Percentiles rank a stretch among this genome's conserved stretches.
Conservation (phyloP, 352 stramenopile species). For the Pythium myriotylum region DNA sequence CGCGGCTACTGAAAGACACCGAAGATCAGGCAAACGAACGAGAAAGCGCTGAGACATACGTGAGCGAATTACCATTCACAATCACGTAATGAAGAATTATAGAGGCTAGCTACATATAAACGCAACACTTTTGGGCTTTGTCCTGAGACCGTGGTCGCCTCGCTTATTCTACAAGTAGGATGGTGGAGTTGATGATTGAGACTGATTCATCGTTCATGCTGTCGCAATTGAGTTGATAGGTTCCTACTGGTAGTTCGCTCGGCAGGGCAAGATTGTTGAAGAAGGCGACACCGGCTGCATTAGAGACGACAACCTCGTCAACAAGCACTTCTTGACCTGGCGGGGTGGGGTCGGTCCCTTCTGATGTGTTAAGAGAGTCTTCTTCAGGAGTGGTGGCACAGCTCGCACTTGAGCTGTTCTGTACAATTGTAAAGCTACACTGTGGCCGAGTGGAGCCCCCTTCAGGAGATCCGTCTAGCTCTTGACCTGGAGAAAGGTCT, state of each 20-base stretch:
- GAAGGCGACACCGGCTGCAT: slow-evolving; percentile 24
- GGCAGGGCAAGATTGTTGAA: slow-evolving; percentile 41
- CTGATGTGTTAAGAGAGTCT: too few species aligned
- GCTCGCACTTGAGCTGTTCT: background rate
- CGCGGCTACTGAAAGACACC: slow-evolving; percentile 28
- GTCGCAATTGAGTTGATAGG: slow-evolving; percentile 51
- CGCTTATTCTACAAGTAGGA: slow-evolving; percentile 16
- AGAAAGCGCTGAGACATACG: slow-evolving; percentile 35
- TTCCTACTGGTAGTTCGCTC: slow-evolving; percentile 28
- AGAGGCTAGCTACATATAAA: too few species aligned
- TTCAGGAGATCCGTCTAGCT: background rate
- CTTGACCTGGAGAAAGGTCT: too few species aligned
- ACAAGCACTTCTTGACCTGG: background rate
- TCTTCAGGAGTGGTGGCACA: too few species aligned
- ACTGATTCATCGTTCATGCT: slow-evolving; percentile 28
- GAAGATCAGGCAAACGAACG: slow-evolving; percentile 37
- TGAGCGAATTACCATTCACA: slow-evolving; percentile 50
- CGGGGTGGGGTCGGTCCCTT: too few species aligned
- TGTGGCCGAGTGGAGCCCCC: background rate
- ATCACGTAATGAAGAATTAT: slow-evolving; percentile 26
- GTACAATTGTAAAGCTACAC: slow-evolving; percentile 30
- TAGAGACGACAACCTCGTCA: slow-evolving; percentile 25
- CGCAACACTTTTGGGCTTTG: background rate
- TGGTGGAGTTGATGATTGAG: background rate
- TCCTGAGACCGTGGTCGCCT: background rate